Evolutionary conservation across 352 stramenopile species (phyloP), one percentile per base, ranked within the genome.

Genomic region (Thraustochytrium striatum): DNA sequence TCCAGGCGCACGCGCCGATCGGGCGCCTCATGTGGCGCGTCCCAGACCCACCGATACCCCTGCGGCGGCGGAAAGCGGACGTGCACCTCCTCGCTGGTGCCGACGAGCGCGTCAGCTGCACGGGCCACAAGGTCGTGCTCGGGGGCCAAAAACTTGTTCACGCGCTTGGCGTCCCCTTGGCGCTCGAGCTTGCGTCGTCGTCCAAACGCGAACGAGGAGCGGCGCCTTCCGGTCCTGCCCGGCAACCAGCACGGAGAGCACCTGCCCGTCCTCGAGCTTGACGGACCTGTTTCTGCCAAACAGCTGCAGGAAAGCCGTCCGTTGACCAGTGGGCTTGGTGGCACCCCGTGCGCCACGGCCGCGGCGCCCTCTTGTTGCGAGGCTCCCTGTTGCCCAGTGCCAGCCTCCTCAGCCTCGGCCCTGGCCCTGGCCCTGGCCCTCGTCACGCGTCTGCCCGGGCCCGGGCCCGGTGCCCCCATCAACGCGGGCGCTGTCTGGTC

Each of bases 1-100:
- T 32, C 5, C 19, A 8, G 52, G 25, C 19, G 25, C 19, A 28
- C n/a, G 25, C 52, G 52, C 52, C 0, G 52, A 28, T 52, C 35
- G 8, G 35, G 33, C 13, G 13, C 7, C 25, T 16, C 28, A 0
- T 3, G 8, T 3, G 59, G 59, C 11, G 50, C 59, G 3, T 70
- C 59, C 59, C 59, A 70, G 30, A n/a, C 30, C 59, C 59, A 70
- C 9, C 59, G 59, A 70, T 53, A 70, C 21, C 59, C 59, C 9
- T 50, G 33, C 7, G 59, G 59, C 21, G 59, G 59, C 8, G 59
- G 59, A 55, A 70, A 70, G 38, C n/a, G n/a, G 21, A 70, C 35
- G 25, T 70, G 50, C 21, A 70, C 59, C 33, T 52, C 35, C 36
- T 33, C 35, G 9, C 59, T 38, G 21, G 53, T 33, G 5, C 8